phyloP scores from a whole-genome alignment of 768 basidiomycete species.

The Tylopilus cervinicoccineus region DNA sequence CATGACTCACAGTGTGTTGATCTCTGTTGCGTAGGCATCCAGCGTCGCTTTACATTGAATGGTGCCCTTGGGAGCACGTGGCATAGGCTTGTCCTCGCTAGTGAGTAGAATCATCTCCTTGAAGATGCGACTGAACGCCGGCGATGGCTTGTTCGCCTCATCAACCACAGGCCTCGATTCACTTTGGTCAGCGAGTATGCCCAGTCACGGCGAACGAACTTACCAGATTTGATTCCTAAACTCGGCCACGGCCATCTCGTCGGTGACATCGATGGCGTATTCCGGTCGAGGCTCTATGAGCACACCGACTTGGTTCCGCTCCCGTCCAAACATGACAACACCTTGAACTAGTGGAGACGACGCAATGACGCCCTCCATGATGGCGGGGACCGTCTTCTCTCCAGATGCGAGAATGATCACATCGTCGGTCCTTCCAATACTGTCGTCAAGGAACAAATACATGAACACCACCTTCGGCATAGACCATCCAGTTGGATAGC shows the following conservation, averaged over 20 bases:
- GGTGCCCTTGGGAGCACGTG: conserved; percentile 44
- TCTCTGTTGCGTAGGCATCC: conserved; percentile 40
- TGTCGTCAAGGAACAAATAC: neutral
- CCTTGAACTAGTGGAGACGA: conserved; percentile 21
- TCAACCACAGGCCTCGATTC: conserved; percentile 36
- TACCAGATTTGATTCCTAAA: conserved; percentile 34
- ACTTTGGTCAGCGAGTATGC: neutral
- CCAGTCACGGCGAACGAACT: neutral
- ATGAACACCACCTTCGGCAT: neutral
- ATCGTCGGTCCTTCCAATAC: conserved; percentile 34
- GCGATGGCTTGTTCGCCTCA: conserved; percentile 41
- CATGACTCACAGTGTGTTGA: conserved; percentile 41
- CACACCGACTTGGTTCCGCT: conserved; percentile 30
- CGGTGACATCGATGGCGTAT: conserved; percentile 16
- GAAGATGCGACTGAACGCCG: conserved; percentile 42
- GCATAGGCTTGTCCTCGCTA: conserved; percentile 38
- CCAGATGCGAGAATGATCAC: conserved; percentile 29
- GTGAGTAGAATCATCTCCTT: conserved; percentile 54
- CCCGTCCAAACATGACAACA: conserved; percentile 34
- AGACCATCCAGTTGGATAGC: neutral
- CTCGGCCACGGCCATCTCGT: conserved; percentile 22
- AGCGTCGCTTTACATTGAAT: conserved; percentile 39
- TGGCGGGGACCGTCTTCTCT: conserved; percentile 23
- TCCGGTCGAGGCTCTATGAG: conserved; percentile 27
- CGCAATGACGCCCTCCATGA: conserved; percentile 26